Conservation (phyloP, 2,329 filamentous ascomycete species). For the Colletotrichum sp. region DNA sequence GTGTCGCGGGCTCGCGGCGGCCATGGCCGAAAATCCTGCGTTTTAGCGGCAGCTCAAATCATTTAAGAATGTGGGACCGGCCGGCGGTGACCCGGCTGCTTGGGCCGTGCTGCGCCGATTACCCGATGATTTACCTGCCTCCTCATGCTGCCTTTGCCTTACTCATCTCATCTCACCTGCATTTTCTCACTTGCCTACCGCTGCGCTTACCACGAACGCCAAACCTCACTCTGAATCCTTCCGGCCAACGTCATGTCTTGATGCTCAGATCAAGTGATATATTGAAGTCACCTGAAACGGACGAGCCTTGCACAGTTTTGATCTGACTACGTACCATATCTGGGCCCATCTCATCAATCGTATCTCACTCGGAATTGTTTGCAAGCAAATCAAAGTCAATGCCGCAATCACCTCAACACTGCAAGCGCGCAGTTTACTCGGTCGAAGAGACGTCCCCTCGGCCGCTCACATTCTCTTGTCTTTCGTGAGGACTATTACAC, state of each 20-base stretch:
- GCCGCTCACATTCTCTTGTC: too few species aligned
- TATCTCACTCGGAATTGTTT: background rate
- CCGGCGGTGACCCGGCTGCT: background rate
- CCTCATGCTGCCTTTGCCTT: background rate
- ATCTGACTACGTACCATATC: background rate
- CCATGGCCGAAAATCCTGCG: conserved; percentile 2
- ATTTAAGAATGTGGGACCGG: conserved; percentile 11
- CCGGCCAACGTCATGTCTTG: background rate
- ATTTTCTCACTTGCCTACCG: background rate
- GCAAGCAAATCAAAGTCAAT: background rate
- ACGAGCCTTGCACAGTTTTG: background rate
- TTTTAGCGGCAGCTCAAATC: conserved; percentile 8
- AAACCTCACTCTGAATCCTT: background rate
- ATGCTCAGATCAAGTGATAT: background rate
- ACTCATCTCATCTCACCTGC: background rate
- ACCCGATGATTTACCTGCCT: conserved; percentile 7
- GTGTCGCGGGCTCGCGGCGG: background rate
- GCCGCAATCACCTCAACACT: background rate
- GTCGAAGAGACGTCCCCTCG: background rate
- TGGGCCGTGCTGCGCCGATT: conserved; percentile 9
- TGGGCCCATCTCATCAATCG: background rate
- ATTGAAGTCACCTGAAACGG: background rate
- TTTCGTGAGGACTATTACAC: background rate
- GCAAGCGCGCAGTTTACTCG: background rate
- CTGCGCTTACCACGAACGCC: background rate